Evolutionary conservation across 2,329 filamentous ascomycete genomes (phyloP), one percentile per base, ranked within the genome.

Genomic region (Aspergillus oerlinghausenensis): DNA sequence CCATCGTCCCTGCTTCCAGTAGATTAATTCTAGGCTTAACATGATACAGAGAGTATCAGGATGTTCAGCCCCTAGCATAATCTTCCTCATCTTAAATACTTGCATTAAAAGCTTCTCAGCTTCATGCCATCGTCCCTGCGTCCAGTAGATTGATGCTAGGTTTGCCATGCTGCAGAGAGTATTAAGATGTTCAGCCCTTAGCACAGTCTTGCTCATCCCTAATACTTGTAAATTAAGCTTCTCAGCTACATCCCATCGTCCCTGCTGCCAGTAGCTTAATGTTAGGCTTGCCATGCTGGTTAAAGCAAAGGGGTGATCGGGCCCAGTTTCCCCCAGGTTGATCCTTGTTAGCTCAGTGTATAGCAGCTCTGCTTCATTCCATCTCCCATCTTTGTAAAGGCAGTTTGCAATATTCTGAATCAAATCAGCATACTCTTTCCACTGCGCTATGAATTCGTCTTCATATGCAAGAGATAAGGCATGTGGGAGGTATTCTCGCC

Each of bases 241-340:
- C 21, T 21, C 2, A 21, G 21, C 21, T 21, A 1, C 21, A 21
- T 21, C 21, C 21, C 21, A 10, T 29, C 28, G 54, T 54, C 51
- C 40, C 42, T 52, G 54, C 32, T 48, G 35, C 50, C 26, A 3
- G 32, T 53, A 60, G 28, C 29, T 55, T 21, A 26, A 54, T 51
- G 55, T 32, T 19, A 54, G 5, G 3, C 19, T 8, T 1, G 21
- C 10, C 29, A 61, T 61, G 19, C 48, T 55, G 40, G 21, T 40
- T 10, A 65, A 19, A 25, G 53, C 58, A n/a, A 32, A 23, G 4
- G 49, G 32, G 29, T 52, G 42, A 11, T 56, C 19, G 2, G 6
- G 8, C 21, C 38, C 51, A 28, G 53, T 6, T 52, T 58, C 65
- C 3, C 2, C 28, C 21, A 67, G 54, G 38, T 64, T 66, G 14